These are phyloP conservation scores for Volvox carteri DNA, from an alignment of 163 green algal genomes.

Conservation along the genomic window DNA sequence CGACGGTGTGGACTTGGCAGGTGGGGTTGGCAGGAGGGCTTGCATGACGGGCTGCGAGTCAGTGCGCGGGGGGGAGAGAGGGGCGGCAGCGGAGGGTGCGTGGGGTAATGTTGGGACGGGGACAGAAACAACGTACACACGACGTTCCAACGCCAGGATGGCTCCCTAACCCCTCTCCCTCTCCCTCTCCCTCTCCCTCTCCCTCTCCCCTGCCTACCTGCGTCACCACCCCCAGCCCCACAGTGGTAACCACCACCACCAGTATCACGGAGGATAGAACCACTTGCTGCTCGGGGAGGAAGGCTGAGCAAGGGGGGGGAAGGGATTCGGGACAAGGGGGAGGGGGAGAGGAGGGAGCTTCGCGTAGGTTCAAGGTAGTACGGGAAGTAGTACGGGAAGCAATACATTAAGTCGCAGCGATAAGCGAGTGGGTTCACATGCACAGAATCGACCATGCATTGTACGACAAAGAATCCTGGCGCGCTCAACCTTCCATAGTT, in stretches of 20 bases:
- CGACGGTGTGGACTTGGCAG: too few species aligned
- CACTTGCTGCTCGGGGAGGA: conserved; percentile 39
- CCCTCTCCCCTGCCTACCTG: background rate
- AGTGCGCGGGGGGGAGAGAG: too few species aligned
- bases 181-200: background rate
- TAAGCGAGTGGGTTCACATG: too few species aligned
- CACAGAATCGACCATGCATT: too few species aligned
- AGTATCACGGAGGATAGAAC: conserved; percentile 60
- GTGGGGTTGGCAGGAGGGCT: conserved; percentile 51
- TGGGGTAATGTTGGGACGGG: background rate
- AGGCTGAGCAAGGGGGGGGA: background rate
- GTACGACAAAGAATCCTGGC: too few species aligned
- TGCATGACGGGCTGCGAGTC: conserved; percentile 59
- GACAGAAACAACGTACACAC: background rate
- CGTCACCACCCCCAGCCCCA: conserved; percentile 59
- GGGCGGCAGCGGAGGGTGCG: background rate
- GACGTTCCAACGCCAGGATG: background rate
- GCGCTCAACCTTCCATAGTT: too few species aligned
- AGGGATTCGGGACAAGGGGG: too few species aligned
- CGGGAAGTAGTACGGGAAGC: too few species aligned
- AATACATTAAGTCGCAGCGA: too few species aligned
- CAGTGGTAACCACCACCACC: conserved; percentile 64
- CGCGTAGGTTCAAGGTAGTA: too few species aligned
- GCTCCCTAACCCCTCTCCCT: background rate
- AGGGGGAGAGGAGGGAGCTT: too few species aligned